These are phyloP conservation scores for Pyrus hybrid DNA, from an alignment of 331 rosid genomes.

Conservation along the genomic window DNA sequence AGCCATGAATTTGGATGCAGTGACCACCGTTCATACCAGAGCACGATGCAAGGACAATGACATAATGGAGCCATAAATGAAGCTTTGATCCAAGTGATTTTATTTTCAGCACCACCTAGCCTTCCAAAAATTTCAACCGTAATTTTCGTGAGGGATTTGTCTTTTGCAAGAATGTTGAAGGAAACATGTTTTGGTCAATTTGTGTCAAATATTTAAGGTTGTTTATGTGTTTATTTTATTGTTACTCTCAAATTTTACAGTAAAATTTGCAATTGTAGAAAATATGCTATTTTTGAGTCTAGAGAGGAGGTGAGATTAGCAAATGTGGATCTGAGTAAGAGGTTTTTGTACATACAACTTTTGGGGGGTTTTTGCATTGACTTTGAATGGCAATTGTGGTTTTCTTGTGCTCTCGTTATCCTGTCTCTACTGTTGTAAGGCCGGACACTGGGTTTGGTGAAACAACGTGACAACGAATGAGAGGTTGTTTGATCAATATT, in stretches of 20 bases:
- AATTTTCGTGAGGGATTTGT: background rate
- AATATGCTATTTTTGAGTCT: slow-evolving; percentile 20
- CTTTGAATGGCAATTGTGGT: background rate
- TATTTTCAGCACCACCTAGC: background rate
- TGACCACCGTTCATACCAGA: background rate
- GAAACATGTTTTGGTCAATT: slow-evolving; percentile 18
- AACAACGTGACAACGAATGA: too few species aligned
- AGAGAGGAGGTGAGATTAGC: slow-evolving; percentile 22
- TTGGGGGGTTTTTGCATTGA: background rate
- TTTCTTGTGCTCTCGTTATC: background rate
- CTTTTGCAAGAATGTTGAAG: background rate
- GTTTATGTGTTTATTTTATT: slow-evolving; percentile 13
- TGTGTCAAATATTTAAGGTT: slow-evolving; percentile 22
- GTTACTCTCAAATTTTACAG: slow-evolving; percentile 16
- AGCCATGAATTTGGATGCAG: slow-evolving; percentile 1
- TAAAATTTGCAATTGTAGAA: slow-evolving; percentile 38
- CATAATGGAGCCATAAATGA: slow-evolving; percentile 4
- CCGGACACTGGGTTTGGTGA: too few species aligned
- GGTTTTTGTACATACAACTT: background rate
- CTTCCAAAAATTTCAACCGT: background rate
- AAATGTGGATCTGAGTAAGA: background rate
- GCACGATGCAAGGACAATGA: background rate
- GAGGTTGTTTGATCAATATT: too few species aligned
- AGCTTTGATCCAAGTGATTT: slow-evolving; percentile 7
- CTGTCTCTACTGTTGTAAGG: background rate